Evolutionary conservation across 306 rosid genomes (phyloP).

Genomic region (Delonix regia): DNA sequence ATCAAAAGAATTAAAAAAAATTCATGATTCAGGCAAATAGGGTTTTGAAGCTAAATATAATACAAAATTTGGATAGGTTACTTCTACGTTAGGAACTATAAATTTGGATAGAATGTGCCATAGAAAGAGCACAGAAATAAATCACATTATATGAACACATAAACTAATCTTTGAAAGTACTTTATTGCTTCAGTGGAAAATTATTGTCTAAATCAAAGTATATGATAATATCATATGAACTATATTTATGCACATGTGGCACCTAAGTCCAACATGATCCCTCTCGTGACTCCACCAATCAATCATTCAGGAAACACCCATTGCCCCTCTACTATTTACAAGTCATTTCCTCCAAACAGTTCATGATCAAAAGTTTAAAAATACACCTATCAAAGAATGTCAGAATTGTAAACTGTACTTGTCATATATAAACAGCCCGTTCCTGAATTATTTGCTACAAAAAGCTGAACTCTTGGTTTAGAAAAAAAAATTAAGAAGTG

Average conservation of each 20-base stretch:
- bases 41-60: slow-evolving; percentile 24
- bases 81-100: background rate
- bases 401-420: background rate
- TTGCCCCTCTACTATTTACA: background rate
- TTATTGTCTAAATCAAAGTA: background rate
- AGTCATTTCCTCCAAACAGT: background rate
- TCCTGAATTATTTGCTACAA: slow-evolving; percentile 16
- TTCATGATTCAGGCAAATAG: slow-evolving; percentile 6
- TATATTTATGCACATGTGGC: slow-evolving; percentile 3
- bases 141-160: background rate
- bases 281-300: slow-evolving; percentile 3
- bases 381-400: slow-evolving; percentile 6
- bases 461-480: background rate
- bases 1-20: slow-evolving; percentile 27
- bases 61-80: slow-evolving; percentile 10
- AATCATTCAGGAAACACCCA: slow-evolving; percentile 12
- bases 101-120: background rate
- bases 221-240: background rate
- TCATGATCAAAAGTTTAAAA: background rate
- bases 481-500: background rate
- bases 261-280: slow-evolving; percentile 20
- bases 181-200: background rate
- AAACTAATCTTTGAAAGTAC: slow-evolving; percentile 7
- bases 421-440: background rate
- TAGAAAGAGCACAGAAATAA: background rate